Evolutionary conservation across 2,329 filamentous ascomycete species (phyloP).

Genomic region (Grosmannia clavigera): DNA sequence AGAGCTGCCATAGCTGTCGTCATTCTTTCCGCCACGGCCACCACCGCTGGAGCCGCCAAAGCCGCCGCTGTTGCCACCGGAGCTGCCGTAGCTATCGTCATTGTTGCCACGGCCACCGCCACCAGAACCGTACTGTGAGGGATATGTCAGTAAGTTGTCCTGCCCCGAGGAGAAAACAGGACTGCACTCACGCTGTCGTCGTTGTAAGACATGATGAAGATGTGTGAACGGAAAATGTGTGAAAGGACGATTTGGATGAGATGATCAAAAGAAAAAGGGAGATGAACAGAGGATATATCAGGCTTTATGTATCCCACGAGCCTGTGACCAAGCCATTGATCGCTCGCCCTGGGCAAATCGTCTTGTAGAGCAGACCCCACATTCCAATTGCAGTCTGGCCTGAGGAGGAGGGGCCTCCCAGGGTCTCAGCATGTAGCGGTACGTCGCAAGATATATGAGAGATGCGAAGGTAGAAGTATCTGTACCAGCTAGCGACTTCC

Average conservation of each 20-base stretch:
- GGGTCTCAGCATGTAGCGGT: not conserved
- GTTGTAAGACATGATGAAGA: not conserved
- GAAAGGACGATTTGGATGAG: no score
- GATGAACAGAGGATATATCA: not conserved
- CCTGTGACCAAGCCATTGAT: not conserved
- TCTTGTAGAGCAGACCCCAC: not conserved
- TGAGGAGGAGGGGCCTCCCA: not conserved
- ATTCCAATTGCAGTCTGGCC: not conserved
- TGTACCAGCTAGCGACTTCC: not conserved
- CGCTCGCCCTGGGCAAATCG: not conserved
- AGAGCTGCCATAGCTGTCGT: slow-evolving; percentile 12
- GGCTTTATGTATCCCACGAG: not conserved
- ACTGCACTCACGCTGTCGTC: not conserved
- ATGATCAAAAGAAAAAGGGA: not conserved
- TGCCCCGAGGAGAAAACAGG: not conserved
- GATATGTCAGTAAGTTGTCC: not conserved
- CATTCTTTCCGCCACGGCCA: slow-evolving; percentile 1
- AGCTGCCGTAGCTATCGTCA: slow-evolving; percentile 11
- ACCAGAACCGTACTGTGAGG: slow-evolving; percentile 10
- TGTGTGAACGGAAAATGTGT: not conserved
- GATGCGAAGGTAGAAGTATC: not conserved
- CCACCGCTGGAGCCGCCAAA: slow-evolving; percentile 13
- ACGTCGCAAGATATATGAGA: not conserved
- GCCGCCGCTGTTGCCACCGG: slow-evolving; percentile 13
- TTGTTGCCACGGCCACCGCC: not conserved